Evolutionary conservation across 805 yeast genomes (phyloP).

Genomic region (Clavispora carvajalis): DNA sequence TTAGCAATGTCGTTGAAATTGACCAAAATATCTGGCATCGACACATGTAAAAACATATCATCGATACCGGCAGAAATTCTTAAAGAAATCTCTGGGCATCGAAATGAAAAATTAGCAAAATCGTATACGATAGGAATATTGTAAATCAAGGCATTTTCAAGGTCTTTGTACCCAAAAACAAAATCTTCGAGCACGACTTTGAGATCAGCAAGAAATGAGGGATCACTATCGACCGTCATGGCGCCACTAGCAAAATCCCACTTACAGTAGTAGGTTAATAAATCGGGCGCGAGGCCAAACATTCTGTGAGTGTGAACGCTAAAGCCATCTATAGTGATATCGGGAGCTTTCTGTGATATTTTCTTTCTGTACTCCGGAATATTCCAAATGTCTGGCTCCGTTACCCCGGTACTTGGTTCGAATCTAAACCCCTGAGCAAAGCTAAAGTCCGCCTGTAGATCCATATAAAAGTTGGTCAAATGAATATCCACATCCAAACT

Average conservation of each 20-base stretch:
- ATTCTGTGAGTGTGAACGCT: constrained; percentile 81
- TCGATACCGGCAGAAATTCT: constrained; percentile 31
- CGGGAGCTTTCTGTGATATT: constrained; percentile 23
- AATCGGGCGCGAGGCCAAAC: constrained; percentile 88
- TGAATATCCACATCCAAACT: constrained; percentile 74
- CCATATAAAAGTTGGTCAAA: constrained; percentile 90
- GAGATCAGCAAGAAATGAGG: constrained; percentile 42
- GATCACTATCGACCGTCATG: constrained; percentile 47
- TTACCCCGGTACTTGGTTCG: constrained; percentile 14
- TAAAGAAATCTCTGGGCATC: constrained; percentile 44
- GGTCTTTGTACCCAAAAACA: constrained; percentile 61
- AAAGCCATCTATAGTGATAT: constrained; percentile 53
- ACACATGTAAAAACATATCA: constrained; percentile 9
- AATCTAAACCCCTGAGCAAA: constrained; percentile 38
- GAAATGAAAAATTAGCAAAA: constrained; percentile 58
- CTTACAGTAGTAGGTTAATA: constrained; percentile 81
- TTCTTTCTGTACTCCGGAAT: constrained; percentile 18
- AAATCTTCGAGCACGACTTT: constrained; percentile 41
- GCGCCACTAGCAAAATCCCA: constrained; percentile 80
- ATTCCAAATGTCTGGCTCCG: constrained; percentile 21
- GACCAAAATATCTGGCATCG: constrained; percentile 26
- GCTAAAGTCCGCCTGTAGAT: constrained; percentile 68
- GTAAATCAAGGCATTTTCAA: constrained; percentile 67
- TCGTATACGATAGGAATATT: constrained; percentile 58
- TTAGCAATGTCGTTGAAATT: constrained; percentile 68